Base-by-base conservation (phyloP, 106 monocot species). In the Hemerocallis citrina region DNA sequence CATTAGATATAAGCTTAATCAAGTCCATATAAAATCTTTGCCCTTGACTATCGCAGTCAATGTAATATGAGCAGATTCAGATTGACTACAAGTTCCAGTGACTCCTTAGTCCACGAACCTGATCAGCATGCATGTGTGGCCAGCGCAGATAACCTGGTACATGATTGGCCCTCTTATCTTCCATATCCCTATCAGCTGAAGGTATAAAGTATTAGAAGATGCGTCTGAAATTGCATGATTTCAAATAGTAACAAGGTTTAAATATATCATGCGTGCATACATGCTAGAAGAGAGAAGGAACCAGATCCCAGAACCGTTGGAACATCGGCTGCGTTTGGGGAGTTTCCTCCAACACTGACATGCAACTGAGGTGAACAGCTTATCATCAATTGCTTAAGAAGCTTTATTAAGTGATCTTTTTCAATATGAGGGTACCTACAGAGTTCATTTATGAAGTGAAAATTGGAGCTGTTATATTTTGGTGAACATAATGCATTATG, bases 101-200 rank as follows among this genome's bases (percentile, higher is more conserved):
- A n/a, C n/a, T n/a, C n/a, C 85, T 76, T 62, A 98, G 65, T 32
- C 91, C 96, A 27, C 64, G 87, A 55, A 98, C 88, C 57, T 91
- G 96, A 80, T 98, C 86, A 58, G 91, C 84, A 4, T 88, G 84
- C 74, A 98, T 91, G 52, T 98, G 96, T 17, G 96, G 96, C 96
- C 96, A 98, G 47, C 96, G 86, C 55, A 85, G 62, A 68, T 85
- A 82, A 46, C 67, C 60, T 62, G 87, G 70, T 62, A 91, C 49
- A 41, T 55, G 67, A 50, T 64, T 69, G 23, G 42, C 33, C 64
- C 50, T 59, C 60, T 69, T 79, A 35, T 72, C 72, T 59, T 87
- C 72, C 36, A 22, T 75, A 54, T 79, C 60, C 68, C 68, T 79
- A 63, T 76, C 75, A 74, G 81, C 96, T 98, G 81, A 46, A 77